Conservation (phyloP, 192 early-diverging fungal species). For the Oehlia diaphana region DNA sequence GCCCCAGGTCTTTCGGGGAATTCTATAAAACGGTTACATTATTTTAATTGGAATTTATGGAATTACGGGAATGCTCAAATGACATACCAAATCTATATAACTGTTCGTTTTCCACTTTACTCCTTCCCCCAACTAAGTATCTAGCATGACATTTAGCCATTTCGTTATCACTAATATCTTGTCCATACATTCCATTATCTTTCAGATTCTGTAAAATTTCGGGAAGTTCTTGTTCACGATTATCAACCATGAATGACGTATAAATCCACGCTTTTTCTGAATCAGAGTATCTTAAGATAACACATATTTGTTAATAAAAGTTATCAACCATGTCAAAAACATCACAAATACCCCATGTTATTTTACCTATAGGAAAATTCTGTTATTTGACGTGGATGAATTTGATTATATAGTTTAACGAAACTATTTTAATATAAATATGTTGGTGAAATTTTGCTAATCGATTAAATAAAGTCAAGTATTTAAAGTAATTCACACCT, state of each 20-base stretch:
- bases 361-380: conserved; percentile 82
- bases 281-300: conserved; percentile 67
- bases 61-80: background rate
- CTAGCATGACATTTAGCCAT: conserved; percentile 96
- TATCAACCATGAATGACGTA: conserved; percentile 81
- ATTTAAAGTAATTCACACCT: conserved; percentile 40
- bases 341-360: background rate
- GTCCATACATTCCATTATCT: conserved; percentile 65
- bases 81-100: conserved; percentile 79
- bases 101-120: conserved; percentile 76
- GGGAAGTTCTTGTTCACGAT: conserved; percentile 68
- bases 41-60: background rate
- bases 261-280: conserved; percentile 81
- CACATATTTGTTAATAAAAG: background rate
- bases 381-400: conserved; percentile 85
- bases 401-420: conserved; percentile 73
- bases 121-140: conserved; percentile 89
- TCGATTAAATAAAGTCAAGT: background rate
- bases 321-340: background rate
- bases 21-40: conserved; percentile 34
- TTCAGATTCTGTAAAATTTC: conserved; percentile 65
- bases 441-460: background rate
- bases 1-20: conserved; percentile 97
- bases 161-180: conserved; percentile 90
- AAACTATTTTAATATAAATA: conserved; percentile 50